phyloP scores from a whole-genome alignment of 192 early-diverging fungal species.

The Phlyctochytrium arcticum region DNA sequence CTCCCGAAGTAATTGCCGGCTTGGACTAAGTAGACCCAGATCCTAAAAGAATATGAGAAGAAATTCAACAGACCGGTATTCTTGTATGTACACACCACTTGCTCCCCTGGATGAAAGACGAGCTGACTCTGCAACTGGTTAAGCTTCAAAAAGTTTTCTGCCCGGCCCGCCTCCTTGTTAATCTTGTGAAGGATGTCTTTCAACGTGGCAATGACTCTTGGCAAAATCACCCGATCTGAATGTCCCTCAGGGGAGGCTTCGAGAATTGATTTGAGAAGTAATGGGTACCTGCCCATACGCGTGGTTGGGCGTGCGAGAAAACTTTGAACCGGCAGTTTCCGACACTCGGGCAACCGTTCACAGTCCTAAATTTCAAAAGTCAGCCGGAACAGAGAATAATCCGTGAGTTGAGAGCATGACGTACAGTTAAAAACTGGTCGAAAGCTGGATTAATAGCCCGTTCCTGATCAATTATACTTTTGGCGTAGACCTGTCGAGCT shows the following conservation, averaged over 20 bases:
- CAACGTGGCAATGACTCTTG: constrained; percentile 69
- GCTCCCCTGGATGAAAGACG: constrained; percentile 28
- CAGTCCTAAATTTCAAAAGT: no score
- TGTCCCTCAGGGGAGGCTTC: constrained; percentile 79
- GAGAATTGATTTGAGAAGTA: constrained; percentile 75
- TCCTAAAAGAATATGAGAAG: constrained; percentile 43
- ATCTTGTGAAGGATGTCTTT: constrained; percentile 71
- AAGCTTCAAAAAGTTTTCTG: constrained; percentile 83
- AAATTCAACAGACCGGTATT: not conserved
- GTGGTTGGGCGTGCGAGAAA: constrained; percentile 86
- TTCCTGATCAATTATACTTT: constrained; percentile 79
- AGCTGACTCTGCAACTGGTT: constrained; percentile 67
- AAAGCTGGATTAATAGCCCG: constrained; percentile 62
- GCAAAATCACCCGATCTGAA: constrained; percentile 71
- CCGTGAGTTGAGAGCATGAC: not conserved
- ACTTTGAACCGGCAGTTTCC: constrained; percentile 79
- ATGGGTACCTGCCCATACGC: constrained; percentile 79
- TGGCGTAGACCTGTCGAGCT: constrained; percentile 76
- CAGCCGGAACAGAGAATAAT: no score
- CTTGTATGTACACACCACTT: not conserved
- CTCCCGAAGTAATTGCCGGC: constrained; percentile 71
- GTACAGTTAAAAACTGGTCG: constrained; percentile 71
- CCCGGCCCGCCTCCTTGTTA: constrained; percentile 82
- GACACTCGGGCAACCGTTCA: constrained; percentile 69
- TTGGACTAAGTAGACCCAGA: constrained; percentile 66